Evolutionary conservation across 306 rosid species (phyloP).

Genomic region (Ormosia emarginata): DNA sequence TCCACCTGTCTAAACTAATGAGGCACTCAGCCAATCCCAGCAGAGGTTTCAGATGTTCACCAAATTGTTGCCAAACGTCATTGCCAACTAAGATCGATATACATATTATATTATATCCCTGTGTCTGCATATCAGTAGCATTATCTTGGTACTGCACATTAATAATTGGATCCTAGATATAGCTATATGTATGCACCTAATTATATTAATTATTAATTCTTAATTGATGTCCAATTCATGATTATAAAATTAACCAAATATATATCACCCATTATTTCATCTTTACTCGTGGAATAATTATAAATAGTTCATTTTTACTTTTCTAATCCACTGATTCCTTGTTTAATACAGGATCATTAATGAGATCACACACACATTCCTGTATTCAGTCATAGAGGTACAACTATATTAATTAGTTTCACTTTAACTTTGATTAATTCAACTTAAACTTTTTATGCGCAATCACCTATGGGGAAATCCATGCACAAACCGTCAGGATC

Average conservation of each 20-base stretch:
- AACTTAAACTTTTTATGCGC: neutral
- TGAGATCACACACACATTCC: neutral
- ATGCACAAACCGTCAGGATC: neutral
- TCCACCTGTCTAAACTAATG: slow-evolving; percentile 41
- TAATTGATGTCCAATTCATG: neutral
- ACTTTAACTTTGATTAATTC: neutral
- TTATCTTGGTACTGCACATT: neutral
- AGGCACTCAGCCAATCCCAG: slow-evolving; percentile 22
- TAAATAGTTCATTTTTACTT: neutral
- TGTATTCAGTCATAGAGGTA: neutral
- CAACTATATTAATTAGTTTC: neutral
- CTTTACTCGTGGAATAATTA: neutral
- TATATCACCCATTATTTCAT: neutral
- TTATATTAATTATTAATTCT: neutral
- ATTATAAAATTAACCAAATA: neutral
- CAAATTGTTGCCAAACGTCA: slow-evolving; percentile 23
- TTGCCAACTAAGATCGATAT: slow-evolving; percentile 14
- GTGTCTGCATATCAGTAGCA: slow-evolving; percentile 16
- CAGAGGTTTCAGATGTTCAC: slow-evolving; percentile 9
- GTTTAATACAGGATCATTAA: neutral
- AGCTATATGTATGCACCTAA: neutral
- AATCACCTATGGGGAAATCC: neutral
- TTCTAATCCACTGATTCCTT: neutral
- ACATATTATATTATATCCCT: neutral
- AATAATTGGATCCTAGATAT: slow-evolving; percentile 21